Evolutionary conservation across 148 eudicot genomes (phyloP), one percentile per base, ranked within the genome.

Genomic region (Tetragonia tetragonoides): DNA sequence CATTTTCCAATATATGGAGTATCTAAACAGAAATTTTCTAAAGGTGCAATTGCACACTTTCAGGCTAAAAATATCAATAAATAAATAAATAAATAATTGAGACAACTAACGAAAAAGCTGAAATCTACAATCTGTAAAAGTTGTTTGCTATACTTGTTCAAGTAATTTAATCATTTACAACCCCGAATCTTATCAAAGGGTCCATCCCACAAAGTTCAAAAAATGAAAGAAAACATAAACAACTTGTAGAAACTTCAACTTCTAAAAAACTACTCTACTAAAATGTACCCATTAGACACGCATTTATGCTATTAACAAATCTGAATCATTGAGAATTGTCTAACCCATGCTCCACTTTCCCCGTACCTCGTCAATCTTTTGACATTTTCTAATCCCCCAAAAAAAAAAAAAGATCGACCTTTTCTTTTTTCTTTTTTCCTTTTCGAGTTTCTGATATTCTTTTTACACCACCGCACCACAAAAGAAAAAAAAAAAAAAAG

Each of bases 131-230:
- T 14, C 8, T 42, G 9, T 38, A 11, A 66, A 66, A 44, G 23
- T 66, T 56, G 20, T 66, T 74, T 62, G 14, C 75, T 71, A 64
- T 41, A 54, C 15, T 14, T 70, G 53, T 63, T 17, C 49, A 53
- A 49, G 44, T 46, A 62, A 49, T 39, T 34, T 51, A 44, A 68
- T 75, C 63, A 81, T 70, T 65, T 81, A 81, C 83, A 81, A 76
- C 56, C 75, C 75, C 76, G 42, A 42, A 54, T 3, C 38, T 65
- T 21, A 60, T 37, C 15, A 61, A 7, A 49, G 72, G 75, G 76
- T 76, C 28, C 51, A 76, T 63, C 49, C 79, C 75, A 41, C 12
- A 49, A 75, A 15, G 56, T 49, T 7, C 20, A 23, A 61, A 17
- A 66, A 73, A 14, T 21, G 8, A 14, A 66, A 24, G 12, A 3